phyloP scores from a whole-genome alignment of 2,329 filamentous ascomycete species.

The Penicillium decumbens region DNA sequence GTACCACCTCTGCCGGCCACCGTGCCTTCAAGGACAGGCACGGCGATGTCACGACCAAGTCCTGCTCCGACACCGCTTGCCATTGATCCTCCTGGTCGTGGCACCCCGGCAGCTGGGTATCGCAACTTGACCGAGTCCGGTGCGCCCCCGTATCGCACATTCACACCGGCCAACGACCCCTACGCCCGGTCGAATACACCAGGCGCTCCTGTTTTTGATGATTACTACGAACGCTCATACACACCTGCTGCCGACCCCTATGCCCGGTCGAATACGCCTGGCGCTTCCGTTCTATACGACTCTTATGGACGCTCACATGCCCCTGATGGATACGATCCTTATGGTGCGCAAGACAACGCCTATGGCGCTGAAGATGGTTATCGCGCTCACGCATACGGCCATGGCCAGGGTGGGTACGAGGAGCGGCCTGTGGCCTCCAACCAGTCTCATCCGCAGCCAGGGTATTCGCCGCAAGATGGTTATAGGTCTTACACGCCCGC shows the following conservation, averaged over 20 bases:
- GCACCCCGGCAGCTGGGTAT: constrained; percentile 15
- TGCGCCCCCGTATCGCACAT: constrained; percentile 18
- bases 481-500: constrained; percentile 12
- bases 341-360: constrained; percentile 2
- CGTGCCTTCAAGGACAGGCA: constrained; percentile 24
- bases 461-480: constrained; percentile 8
- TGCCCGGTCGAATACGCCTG: background rate
- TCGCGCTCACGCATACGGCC: background rate
- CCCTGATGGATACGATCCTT: constrained; percentile 11
- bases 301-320: background rate
- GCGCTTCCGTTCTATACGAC: constrained; percentile 1
- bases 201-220: constrained; percentile 3
- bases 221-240: constrained; percentile 3
- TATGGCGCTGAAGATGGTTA: background rate
- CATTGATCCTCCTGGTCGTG: constrained; percentile 19
- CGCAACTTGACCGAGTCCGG: constrained; percentile 18
- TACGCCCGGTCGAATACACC: constrained; percentile 20
- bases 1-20: constrained; percentile 29
- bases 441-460: constrained; percentile 10
- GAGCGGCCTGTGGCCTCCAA: constrained; percentile 8
- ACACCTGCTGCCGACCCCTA: background rate
- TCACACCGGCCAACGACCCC: constrained; percentile 20
- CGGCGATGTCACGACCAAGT: constrained; percentile 23
- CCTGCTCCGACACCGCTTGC: constrained; percentile 23
- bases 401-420: constrained; percentile 3